Evolutionary conservation across 345 rosid species (phyloP).

Genomic region (Hibiscus trionum): DNA sequence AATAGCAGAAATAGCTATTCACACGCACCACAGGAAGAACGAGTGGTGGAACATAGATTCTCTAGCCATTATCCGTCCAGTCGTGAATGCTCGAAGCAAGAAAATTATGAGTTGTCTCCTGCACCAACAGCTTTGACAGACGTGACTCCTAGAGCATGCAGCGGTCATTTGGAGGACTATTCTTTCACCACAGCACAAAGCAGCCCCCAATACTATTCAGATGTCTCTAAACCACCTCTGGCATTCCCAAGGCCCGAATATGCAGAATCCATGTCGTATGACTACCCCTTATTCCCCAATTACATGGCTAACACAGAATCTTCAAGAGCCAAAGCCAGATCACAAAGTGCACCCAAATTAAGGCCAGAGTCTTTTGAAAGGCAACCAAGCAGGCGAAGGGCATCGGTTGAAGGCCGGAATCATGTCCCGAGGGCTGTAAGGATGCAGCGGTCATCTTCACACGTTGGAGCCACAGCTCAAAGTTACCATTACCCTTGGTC

Average conservation of each 20-base stretch:
- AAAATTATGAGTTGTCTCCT: constrained; percentile 37
- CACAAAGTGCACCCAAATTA: constrained; percentile 77
- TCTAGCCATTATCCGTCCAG: constrained; percentile 22
- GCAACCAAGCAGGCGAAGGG: constrained; percentile 57
- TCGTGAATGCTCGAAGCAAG: constrained; percentile 24
- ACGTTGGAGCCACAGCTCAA: constrained; percentile 49
- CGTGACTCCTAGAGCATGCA: constrained; percentile 64
- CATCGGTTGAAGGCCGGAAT: constrained; percentile 65
- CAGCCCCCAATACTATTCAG: constrained; percentile 61
- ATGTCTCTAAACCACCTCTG: constrained; percentile 48
- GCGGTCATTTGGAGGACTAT: constrained; percentile 71
- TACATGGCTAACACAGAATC: constrained; percentile 90
- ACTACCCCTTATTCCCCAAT: constrained; percentile 43
- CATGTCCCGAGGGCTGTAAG: constrained; percentile 49
- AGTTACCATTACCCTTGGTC: constrained; percentile 66
- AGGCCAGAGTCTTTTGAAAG: constrained; percentile 67
- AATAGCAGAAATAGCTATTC: constrained; percentile 45
- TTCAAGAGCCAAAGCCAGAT: constrained; percentile 65
- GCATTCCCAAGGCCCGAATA: constrained; percentile 30
- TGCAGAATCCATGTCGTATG: constrained; percentile 38
- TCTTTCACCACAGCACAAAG: constrained; percentile 52
- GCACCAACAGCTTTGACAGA: constrained; percentile 61
- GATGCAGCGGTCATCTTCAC: constrained; percentile 94
- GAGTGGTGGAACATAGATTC: constrained; percentile 29
- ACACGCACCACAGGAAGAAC: constrained; percentile 22